Evolutionary conservation across 2,329 filamentous ascomycete genomes (phyloP), one percentile per base, ranked within the genome.

Genomic region (Corniculantispora saksenae): DNA sequence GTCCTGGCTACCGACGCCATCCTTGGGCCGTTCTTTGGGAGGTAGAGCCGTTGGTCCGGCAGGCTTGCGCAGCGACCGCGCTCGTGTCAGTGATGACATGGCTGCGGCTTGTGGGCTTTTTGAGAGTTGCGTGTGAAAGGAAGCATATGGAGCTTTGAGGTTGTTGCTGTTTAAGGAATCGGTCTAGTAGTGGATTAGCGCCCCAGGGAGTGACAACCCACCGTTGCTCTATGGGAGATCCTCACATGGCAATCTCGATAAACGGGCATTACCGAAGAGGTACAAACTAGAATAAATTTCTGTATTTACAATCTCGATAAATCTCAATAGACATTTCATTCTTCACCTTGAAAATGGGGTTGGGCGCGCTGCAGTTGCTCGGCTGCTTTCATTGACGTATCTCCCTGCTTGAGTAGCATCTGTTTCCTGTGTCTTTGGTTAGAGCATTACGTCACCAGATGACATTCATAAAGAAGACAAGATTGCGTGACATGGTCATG

Each of bases 31-130:
- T 66, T 61, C 25, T 58, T 54, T 27, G 54, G 58, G 55, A 25
- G 64, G 27, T 38, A 62, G 35, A 35, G 66, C 66, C 40, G 67
- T 66, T 6, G 70, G 66, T 19, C 70, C 66, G 21, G 74, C 48
- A 12, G 76, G 81, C 66, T 81, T 81, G 43, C 83, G 82, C 64
- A 86, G 69, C 3, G 84, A 84, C 21, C 82, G 79, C 35, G 82
- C 77, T 61, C 83, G 80, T 61, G 79, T 75, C 67, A 82, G 70
- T 9, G 81, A 80, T 55, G 81, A 80, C 80, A 82, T 83, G 64
- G 53, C 70, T 21, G 54, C 17, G 32, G 32, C 32, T 32, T 32
- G 3, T n/a, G 25, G 23, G 27, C 25, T 15, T 19, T 40, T 5
- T 35, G 10, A 13, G n/a, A 51, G 32, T 29, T 45, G 10, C 32